Conservation (phyloP, 306 rosid genomes). For the Pterocarpus macrocarpus region DNA sequence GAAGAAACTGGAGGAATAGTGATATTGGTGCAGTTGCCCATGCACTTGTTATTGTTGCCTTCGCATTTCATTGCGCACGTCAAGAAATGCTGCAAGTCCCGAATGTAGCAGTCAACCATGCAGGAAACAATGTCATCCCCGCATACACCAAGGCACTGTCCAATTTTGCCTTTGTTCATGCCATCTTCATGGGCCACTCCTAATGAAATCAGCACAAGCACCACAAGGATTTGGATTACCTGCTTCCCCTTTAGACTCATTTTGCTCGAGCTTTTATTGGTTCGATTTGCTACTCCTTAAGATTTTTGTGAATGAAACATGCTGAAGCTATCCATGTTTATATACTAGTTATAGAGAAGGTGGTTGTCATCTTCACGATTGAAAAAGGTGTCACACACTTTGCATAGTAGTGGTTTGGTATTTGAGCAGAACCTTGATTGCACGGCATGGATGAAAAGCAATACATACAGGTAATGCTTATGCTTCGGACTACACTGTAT, state of each 20-base stretch:
- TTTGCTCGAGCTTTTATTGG: neutral
- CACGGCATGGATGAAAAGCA: neutral
- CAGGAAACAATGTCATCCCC: slow-evolving; percentile 29
- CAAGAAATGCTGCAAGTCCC: neutral
- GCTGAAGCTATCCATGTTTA: neutral
- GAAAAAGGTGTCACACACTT: slow-evolving; percentile 18
- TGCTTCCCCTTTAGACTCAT: slow-evolving; percentile 30
- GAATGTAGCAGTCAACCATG: neutral
- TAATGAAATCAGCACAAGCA: slow-evolving; percentile 36
- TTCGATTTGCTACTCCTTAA: slow-evolving; percentile 2
- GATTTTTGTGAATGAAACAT: slow-evolving; percentile 11
- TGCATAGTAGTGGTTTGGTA: slow-evolving; percentile 28
- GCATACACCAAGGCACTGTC: slow-evolving; percentile 32
- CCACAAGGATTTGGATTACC: slow-evolving; percentile 2
- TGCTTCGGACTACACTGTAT: neutral
- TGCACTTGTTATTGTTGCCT: slow-evolving; percentile 13
- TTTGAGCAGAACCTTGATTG: neutral
- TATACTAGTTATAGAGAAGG: slow-evolving; percentile 16
- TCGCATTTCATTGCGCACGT: slow-evolving; percentile 7
- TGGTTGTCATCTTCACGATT: slow-evolving; percentile 38
- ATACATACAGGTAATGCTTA: neutral
- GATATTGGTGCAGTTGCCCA: neutral
- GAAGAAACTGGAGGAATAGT: neutral
- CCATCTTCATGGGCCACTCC: slow-evolving; percentile 21
- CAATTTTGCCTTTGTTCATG: neutral